Conservation (phyloP, 441 rosid species). For the Biscutella auriculata region DNA sequence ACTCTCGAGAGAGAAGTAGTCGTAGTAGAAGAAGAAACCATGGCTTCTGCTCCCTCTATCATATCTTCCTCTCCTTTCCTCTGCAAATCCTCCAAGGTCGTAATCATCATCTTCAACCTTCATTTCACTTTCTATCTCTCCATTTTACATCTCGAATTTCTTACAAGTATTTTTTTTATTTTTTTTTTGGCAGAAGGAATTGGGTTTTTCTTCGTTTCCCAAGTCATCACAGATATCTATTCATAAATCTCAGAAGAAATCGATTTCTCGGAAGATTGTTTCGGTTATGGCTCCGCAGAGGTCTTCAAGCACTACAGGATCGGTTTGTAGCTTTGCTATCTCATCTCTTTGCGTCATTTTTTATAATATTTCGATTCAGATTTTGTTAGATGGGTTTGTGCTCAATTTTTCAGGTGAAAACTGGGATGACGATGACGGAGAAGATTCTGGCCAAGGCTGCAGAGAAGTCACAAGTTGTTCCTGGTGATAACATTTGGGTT, state of each 20-base stretch:
- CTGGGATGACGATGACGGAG: constrained; percentile 87
- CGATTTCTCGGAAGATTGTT: constrained; percentile 45
- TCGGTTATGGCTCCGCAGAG: constrained; percentile 81
- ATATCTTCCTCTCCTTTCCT: constrained; percentile 36
- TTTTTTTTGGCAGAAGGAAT: constrained; percentile 40
- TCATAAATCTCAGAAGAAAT: constrained; percentile 45
- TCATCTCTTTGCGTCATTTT: background rate
- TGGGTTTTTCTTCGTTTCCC: constrained; percentile 34
- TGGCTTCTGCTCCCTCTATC: constrained; percentile 63
- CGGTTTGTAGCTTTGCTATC: constrained; percentile 27
- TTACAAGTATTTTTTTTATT: background rate
- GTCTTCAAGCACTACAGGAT: constrained; percentile 65
- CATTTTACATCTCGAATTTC: background rate
- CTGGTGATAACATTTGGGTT: constrained; percentile 95
- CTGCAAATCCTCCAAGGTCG: background rate
- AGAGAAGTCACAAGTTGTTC: constrained; percentile 55
- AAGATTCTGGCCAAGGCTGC: constrained; percentile 76
- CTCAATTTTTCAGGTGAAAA: constrained; percentile 42
- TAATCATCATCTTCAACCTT: no score
- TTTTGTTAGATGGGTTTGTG: background rate
- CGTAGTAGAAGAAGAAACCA: constrained; percentile 13
- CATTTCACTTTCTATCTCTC: no score
- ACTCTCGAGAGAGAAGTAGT: no score
- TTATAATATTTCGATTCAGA: background rate
- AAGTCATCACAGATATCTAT: constrained; percentile 35